These are phyloP conservation scores for Xylariaceae sp. DNA, from an alignment of 2,329 filamentous ascomycete species.

Conservation along the genomic window DNA sequence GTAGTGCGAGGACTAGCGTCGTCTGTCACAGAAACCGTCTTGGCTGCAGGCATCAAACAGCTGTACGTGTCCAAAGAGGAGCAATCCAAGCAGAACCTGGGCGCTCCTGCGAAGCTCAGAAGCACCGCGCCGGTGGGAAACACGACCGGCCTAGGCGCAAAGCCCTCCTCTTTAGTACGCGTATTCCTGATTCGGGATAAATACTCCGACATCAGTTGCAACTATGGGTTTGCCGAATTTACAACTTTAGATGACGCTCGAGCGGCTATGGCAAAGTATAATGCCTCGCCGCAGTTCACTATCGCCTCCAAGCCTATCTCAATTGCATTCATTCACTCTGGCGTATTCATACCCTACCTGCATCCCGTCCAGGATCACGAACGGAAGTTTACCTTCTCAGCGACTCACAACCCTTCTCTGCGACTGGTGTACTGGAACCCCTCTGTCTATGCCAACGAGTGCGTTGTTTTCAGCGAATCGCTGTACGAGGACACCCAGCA, in stretches of 20 bases:
- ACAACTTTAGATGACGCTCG: conserved; percentile 70
- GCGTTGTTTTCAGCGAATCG: conserved; percentile 52
- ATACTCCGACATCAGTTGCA: conserved; percentile 66
- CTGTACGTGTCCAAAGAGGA: conserved; percentile 60
- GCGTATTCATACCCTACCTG: conserved; percentile 74
- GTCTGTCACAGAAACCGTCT: conserved; percentile 66
- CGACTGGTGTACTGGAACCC: conserved; percentile 75
- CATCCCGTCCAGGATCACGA: conserved; percentile 50
- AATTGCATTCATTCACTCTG: conserved; percentile 75
- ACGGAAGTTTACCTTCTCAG: conserved; percentile 64
- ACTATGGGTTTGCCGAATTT: conserved; percentile 83
- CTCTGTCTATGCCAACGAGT: conserved; percentile 65
- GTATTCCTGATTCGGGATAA: conserved; percentile 74
- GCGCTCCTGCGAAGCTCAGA: conserved; percentile 49
- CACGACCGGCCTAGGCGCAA: conserved; percentile 62
- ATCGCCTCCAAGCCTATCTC: conserved; percentile 70
- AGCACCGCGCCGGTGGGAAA: conserved; percentile 54
- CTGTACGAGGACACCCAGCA: conserved; percentile 37
- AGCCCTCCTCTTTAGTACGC: conserved; percentile 68
- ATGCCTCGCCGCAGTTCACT: conserved; percentile 69
- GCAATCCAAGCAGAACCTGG: conserved; percentile 40
- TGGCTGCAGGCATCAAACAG: conserved; percentile 70
- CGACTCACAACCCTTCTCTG: conserved; percentile 62
- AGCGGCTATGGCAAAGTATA: conserved; percentile 68
- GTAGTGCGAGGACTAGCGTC: conserved; percentile 68